These are phyloP conservation scores for Combretum micranthum DNA, from an alignment of 345 rosid genomes.

Conservation along the genomic window DNA sequence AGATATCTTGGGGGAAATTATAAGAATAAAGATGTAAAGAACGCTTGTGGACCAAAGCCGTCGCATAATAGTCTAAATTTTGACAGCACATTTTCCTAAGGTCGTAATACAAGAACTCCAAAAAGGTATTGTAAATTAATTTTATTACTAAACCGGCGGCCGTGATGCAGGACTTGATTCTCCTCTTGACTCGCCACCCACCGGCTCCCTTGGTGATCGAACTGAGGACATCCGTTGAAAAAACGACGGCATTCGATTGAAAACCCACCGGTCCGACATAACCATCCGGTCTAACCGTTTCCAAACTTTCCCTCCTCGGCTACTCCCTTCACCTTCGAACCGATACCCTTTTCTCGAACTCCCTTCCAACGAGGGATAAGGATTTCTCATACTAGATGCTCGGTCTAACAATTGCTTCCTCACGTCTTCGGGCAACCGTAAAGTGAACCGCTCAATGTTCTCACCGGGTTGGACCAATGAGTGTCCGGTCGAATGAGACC, in stretches of 20 bases:
- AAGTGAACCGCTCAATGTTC: conserved; percentile 63
- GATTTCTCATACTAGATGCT: conserved; percentile 24
- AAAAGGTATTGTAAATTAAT: too few species aligned
- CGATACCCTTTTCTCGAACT: conserved; percentile 40
- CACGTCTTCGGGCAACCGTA: conserved; percentile 54
- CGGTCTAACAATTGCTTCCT: conserved; percentile 61
- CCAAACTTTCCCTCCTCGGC: conserved; percentile 28
- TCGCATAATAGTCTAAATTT: too few species aligned
- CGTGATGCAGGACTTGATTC: too few species aligned
- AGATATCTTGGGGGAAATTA: too few species aligned
- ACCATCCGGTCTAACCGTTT: conserved; percentile 17
- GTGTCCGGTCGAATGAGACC: conserved; percentile 75
- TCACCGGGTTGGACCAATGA: conserved; percentile 64
- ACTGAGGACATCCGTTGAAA: conserved; percentile 34
- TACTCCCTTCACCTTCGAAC: conserved; percentile 27
- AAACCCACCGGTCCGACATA: conserved; percentile 49
- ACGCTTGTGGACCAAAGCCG: too few species aligned
- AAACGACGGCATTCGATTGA: conserved; percentile 37
- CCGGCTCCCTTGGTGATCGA: conserved; percentile 23
- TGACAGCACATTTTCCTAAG: too few species aligned
- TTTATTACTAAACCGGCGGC: too few species aligned
- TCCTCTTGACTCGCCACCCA: conserved; percentile 20
- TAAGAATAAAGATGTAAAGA: too few species aligned
- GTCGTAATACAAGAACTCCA: too few species aligned
- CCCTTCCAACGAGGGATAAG: conserved; percentile 28